Evolutionary conservation across 78 protist species (phyloP).

Genomic region (Dictyostelium intermedium): DNA sequence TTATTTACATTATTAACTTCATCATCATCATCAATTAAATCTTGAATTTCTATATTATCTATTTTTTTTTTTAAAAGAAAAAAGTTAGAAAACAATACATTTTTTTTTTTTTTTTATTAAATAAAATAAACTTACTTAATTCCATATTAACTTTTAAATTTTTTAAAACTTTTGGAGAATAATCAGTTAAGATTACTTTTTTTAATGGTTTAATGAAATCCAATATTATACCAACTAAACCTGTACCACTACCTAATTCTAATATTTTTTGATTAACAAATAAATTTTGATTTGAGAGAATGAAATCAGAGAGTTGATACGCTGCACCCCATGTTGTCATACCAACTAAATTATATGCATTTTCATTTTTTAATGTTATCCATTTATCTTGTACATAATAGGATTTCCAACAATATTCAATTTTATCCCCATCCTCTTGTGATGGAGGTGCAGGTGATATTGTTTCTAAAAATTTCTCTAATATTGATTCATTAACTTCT

Average conservation of each 20-base stretch:
- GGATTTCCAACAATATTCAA: slow-evolving; percentile 26
- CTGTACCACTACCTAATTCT: slow-evolving; percentile 64
- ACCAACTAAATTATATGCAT: slow-evolving; percentile 52
- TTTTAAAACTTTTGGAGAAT: slow-evolving; percentile 51
- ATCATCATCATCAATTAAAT: slow-evolving; percentile 6
- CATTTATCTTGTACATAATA: slow-evolving; percentile 29
- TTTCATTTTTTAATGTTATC: slow-evolving; percentile 47
- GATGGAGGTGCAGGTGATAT: background rate
- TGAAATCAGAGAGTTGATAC: slow-evolving; percentile 42
- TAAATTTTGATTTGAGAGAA: slow-evolving; percentile 3
- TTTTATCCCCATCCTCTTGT: background rate
- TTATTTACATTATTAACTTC: background rate
- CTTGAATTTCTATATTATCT: slow-evolving; percentile 6
- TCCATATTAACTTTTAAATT: slow-evolving; percentile 58
- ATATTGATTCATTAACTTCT: slow-evolving; percentile 32
- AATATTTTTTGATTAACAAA: slow-evolving; percentile 11
- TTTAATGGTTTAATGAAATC: background rate
- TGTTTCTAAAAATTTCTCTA: slow-evolving; percentile 17
- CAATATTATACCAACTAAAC: slow-evolving; percentile 27
- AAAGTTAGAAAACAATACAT: background rate
- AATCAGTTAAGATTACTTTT: slow-evolving; percentile 44
- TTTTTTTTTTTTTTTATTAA: background rate
- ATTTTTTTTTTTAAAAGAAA: background rate
- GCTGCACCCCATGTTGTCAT: slow-evolving; percentile 81
- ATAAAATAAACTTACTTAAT: slow-evolving; percentile 12